Conservation (phyloP, 345 rosid species). For the Clausena lansium region DNA sequence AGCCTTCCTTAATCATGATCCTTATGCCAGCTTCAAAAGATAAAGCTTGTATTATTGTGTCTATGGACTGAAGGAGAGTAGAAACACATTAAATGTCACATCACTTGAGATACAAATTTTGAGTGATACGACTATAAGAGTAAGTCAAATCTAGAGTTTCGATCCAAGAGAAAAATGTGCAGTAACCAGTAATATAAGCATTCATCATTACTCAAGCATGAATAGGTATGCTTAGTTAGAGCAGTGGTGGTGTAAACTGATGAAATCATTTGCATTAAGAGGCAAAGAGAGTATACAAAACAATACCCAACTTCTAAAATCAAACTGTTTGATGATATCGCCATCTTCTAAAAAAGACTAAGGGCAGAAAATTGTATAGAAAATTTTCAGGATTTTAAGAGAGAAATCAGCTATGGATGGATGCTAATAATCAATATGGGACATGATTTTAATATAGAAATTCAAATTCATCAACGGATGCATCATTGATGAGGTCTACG, state of each 20-base stretch:
- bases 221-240: too few species aligned
- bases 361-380: not conserved
- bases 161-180: not conserved
- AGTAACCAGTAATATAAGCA: not conserved
- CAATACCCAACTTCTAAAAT: not conserved
- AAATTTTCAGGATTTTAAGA: not conserved
- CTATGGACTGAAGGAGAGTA: not conserved
- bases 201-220: not conserved
- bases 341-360: not conserved
- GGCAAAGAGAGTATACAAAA: not conserved
- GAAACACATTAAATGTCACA: not conserved
- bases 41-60: not conserved
- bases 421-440: not conserved
- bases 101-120: too few species aligned
- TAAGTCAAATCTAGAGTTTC: not conserved
- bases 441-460: not conserved
- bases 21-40: not conserved
- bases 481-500: not conserved
- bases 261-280: not conserved
- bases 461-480: not conserved
- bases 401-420: not conserved
- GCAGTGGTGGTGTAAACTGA: not conserved
- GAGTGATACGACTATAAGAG: not conserved
- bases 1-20: not conserved
- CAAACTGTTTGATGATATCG: not conserved